Evolutionary conservation across 176 grass and related monocot genomes (phyloP).

Genomic region (Lolium perenne): DNA sequence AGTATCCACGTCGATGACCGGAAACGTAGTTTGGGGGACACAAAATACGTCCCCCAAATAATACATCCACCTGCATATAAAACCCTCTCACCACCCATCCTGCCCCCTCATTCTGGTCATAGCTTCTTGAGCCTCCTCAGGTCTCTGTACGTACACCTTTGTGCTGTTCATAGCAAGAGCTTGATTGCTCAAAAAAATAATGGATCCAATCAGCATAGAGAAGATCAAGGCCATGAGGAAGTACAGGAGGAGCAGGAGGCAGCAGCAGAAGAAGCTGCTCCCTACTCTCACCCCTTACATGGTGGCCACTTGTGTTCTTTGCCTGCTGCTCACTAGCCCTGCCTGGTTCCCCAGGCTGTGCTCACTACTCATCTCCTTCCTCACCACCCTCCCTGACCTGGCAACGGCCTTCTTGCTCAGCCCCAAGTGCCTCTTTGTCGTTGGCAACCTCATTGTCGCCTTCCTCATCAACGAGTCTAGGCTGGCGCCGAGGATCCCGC

Average conservation of each 20-base stretch:
- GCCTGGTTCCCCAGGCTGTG: conserved; percentile 65
- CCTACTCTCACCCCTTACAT: conserved; percentile 54
- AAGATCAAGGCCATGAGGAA: conserved; percentile 77
- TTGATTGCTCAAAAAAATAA: conserved; percentile 39
- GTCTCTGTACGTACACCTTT: not conserved
- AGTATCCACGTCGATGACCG: no score
- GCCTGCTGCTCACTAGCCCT: conserved; percentile 70
- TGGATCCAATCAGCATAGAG: conserved; percentile 71
- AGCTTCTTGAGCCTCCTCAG: conserved; percentile 35
- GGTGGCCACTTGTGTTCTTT: conserved; percentile 47
- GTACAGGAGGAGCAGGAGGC: conserved; percentile 61
- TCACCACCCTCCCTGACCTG: conserved; percentile 61
- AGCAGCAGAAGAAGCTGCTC: conserved; percentile 30
- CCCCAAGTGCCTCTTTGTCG: conserved; percentile 83
- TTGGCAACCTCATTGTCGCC: conserved; percentile 82
- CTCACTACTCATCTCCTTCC: conserved; percentile 46
- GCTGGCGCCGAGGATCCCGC: conserved; percentile 33
- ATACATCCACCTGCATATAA: conserved; percentile 51
- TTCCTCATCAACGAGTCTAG: conserved; percentile 86
- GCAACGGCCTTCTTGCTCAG: conserved; percentile 52
- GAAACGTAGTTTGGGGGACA: no score
- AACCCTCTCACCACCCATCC: conserved; percentile 35
- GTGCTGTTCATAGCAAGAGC: conserved; percentile 37
- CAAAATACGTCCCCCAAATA: no score
- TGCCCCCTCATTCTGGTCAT: conserved; percentile 28